Evolutionary conservation across 2,329 filamentous ascomycete species (phyloP).

Genomic region (Ceratocystis cacaofunesta): DNA sequence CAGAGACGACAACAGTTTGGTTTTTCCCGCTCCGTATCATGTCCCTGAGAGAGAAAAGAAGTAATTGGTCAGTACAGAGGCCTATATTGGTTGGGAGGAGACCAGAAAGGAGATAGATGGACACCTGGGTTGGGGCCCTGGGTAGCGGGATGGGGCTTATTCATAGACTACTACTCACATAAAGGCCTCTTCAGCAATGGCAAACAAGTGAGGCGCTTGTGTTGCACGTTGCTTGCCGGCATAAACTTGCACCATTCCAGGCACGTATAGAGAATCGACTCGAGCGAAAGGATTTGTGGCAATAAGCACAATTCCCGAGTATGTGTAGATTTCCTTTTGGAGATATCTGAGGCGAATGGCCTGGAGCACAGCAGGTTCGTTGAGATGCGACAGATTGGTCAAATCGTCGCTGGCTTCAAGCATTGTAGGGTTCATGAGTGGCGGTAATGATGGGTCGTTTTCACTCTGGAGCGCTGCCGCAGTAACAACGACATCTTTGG

Average conservation of each 20-base stretch:
- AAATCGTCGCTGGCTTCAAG: slow-evolving; percentile 97
- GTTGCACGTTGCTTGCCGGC: slow-evolving; percentile 92
- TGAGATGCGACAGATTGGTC: slow-evolving; percentile 92
- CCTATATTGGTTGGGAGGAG: background rate
- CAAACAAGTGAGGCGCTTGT: slow-evolving; percentile 94
- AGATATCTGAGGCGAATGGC: slow-evolving; percentile 93
- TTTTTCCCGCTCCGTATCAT: slow-evolving; percentile 94
- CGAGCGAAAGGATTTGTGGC: slow-evolving; percentile 95
- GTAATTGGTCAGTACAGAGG: slow-evolving; percentile 26
- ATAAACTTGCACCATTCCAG: slow-evolving; percentile 99
- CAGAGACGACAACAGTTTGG: slow-evolving; percentile 97
- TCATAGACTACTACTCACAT: slow-evolving; percentile 44
- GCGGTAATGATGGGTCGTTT: slow-evolving; percentile 66
- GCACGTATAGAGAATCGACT: slow-evolving; percentile 95
- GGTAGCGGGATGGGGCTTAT: too few relatives aligned
- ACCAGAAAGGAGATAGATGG: background rate
- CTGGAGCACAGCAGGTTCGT: slow-evolving; percentile 94
- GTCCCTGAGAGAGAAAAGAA: slow-evolving; percentile 42
- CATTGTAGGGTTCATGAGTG: slow-evolving; percentile 95
- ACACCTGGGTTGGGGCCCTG: background rate
- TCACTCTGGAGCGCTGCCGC: slow-evolving; percentile 60
- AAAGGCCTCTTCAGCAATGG: slow-evolving; percentile 97
- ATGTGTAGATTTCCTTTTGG: slow-evolving; percentile 99
- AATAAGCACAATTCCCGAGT: slow-evolving; percentile 96
- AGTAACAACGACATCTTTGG: slow-evolving; percentile 65